Percentiles rank a stretch among this genome's conserved stretches.
These are phyloP conservation scores for Citrus cavaleriei DNA, from an alignment of 345 rosid genomes.

Conservation along the genomic window DNA sequence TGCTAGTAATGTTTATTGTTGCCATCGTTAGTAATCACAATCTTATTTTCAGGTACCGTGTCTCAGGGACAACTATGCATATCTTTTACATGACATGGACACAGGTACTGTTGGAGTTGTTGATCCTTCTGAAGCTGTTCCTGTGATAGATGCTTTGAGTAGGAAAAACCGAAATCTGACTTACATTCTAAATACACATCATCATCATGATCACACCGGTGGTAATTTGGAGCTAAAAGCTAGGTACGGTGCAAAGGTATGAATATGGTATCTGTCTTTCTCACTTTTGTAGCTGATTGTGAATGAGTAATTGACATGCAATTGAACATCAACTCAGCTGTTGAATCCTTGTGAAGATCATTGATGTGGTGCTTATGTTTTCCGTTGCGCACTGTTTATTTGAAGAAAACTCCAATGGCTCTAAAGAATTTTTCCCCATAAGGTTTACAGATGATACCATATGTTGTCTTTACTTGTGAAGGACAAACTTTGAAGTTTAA, in stretches of 20 bases:
- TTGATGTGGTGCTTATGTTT: background rate
- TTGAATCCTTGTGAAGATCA: background rate
- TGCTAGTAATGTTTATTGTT: background rate
- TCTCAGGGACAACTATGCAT: conserved; percentile 84
- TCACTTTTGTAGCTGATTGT: background rate
- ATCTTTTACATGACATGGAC: conserved; percentile 86
- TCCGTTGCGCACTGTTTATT: background rate
- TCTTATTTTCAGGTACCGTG: conserved; percentile 73
- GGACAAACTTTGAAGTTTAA: background rate
- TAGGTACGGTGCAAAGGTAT: conserved; percentile 98
- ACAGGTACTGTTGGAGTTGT: conserved; percentile 99
- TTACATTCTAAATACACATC: conserved; percentile 94
- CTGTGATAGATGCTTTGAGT: conserved; percentile 80
- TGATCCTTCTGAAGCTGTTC: conserved; percentile 93
- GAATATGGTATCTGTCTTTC: conserved; percentile 17
- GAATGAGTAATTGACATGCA: background rate
- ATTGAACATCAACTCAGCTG: background rate
- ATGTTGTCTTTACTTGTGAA: background rate
- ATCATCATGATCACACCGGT: conserved; percentile 84
- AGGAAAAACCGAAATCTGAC: conserved; percentile 78
- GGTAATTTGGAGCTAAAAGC: conserved; percentile 94
- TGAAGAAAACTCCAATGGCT: background rate
- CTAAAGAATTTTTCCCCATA: background rate
- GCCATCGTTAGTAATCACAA: background rate
- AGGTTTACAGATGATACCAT: background rate